A percentile compares a stretch with the other conserved stretches of the same genome.
These are phyloP conservation scores for Macrophomina tecta DNA, from an alignment of 2,329 filamentous ascomycete genomes.

Conservation along the genomic window DNA sequence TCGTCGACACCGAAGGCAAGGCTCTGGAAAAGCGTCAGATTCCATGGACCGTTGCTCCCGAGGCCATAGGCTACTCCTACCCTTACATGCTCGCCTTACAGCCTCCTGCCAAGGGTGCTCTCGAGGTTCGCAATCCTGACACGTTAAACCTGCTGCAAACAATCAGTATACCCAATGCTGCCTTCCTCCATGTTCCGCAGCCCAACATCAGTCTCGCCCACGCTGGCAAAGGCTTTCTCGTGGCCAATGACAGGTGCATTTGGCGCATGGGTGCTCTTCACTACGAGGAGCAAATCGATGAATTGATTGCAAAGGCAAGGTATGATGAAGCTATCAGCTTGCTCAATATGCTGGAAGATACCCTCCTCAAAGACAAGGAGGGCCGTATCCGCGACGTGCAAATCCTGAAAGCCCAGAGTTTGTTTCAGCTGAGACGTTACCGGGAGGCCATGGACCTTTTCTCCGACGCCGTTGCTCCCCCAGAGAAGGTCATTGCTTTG, in stretches of 20 bases:
- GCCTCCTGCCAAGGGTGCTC: slow-evolving; percentile 77
- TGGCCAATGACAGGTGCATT: slow-evolving; percentile 86
- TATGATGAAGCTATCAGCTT: slow-evolving; percentile 94
- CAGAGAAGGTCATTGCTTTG: slow-evolving; percentile 82
- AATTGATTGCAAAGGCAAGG: slow-evolving; percentile 73
- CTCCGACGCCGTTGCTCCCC: slow-evolving; percentile 85
- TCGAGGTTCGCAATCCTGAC: slow-evolving; percentile 92
- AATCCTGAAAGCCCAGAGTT: slow-evolving; percentile 84
- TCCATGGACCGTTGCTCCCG: slow-evolving; percentile 88
- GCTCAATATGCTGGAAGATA: slow-evolving; percentile 88
- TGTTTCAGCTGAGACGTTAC: slow-evolving; percentile 85
- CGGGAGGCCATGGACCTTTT: slow-evolving; percentile 88
- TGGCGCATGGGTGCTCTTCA: slow-evolving; percentile 96
- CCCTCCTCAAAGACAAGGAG: slow-evolving; percentile 80
- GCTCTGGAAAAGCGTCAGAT: slow-evolving; percentile 83
- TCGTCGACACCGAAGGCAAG: slow-evolving; percentile 84
- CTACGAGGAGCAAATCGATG: slow-evolving; percentile 87
- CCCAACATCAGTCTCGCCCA: slow-evolving; percentile 94
- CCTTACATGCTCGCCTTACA: slow-evolving; percentile 91
- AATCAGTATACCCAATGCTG: slow-evolving; percentile 80
- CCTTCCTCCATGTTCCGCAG: slow-evolving; percentile 86
- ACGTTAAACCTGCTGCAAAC: slow-evolving; percentile 89
- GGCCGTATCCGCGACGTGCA: slow-evolving; percentile 83
- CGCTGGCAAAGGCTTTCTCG: slow-evolving; percentile 93
- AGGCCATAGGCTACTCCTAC: slow-evolving; percentile 94